A percentile compares a stretch with the other conserved stretches of the same genome.
Evolutionary conservation across 1,284 basidiomycete genomes (phyloP).

Genomic region (Gymnopus androsaceus): DNA sequence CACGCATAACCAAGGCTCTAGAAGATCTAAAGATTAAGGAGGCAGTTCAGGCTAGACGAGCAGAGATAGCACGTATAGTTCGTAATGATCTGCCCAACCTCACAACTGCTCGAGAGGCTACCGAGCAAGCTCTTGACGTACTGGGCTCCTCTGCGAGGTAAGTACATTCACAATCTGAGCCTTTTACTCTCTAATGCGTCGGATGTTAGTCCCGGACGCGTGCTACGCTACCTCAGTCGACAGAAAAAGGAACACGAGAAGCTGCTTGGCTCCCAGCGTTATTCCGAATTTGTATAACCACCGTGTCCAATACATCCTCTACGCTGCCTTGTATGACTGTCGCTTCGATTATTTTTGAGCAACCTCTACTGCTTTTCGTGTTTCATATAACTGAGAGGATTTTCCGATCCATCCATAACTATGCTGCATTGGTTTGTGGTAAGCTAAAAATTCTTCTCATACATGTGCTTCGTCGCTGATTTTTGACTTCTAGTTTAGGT

Average conservation of each 20-base stretch:
- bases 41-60: constrained; percentile 5
- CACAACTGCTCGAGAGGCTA: constrained; percentile 9
- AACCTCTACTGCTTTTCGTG: too few relatives aligned
- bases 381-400: too few relatives aligned
- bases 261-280: neutral
- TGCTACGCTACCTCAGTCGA: neutral
- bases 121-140: constrained; percentile 10
- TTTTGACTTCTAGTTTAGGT: too few relatives aligned
- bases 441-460: too few relatives aligned
- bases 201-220: neutral
- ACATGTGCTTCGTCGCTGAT: too few relatives aligned
- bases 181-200: neutral
- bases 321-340: too few relatives aligned
- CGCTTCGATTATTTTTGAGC: too few relatives aligned
- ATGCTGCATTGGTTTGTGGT: too few relatives aligned
- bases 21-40: neutral
- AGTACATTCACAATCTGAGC: neutral
- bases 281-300: neutral
- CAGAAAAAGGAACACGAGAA: neutral
- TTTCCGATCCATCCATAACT: too few relatives aligned
- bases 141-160: constrained; percentile 11
- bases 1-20: neutral
- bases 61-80: constrained; percentile 2
- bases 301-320: neutral
- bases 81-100: constrained; percentile 3